Percentiles rank a stretch among this genome's conserved stretches.
Evolutionary conservation across 768 basidiomycete species (phyloP).

Genomic region (Mycena venus): DNA sequence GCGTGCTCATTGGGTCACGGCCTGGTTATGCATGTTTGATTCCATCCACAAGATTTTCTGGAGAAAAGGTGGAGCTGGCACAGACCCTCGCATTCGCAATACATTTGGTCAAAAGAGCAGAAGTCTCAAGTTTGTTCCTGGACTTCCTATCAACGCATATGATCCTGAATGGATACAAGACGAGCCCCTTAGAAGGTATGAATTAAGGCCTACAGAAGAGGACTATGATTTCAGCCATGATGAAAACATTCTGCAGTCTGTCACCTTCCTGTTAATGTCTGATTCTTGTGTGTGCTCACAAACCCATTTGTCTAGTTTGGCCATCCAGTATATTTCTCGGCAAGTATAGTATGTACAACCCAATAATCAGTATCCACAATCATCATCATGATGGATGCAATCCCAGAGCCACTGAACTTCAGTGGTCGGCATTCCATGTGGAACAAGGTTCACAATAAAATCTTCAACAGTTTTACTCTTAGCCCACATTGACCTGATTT

Average conservation of each 20-base stretch:
- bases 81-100: not conserved
- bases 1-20: constrained; percentile 27
- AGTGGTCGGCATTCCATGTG: constrained; percentile 4
- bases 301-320: not conserved
- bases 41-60: constrained; percentile 23
- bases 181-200: constrained; percentile 7
- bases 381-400: constrained; percentile 7
- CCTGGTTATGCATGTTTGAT: constrained; percentile 37
- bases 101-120: constrained; percentile 18
- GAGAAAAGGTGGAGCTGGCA: too few relatives aligned
- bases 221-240: constrained; percentile 34
- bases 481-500: not conserved
- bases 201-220: constrained; percentile 6
- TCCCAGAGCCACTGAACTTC: constrained; percentile 13
- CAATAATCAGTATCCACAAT: not conserved
- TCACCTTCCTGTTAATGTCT: too few relatives aligned
- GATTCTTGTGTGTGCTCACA: too few relatives aligned
- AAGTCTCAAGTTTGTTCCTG: constrained; percentile 24
- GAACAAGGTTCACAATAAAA: not conserved
- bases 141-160: constrained; percentile 35
- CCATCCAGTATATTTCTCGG: too few relatives aligned
- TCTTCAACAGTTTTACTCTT: not conserved
- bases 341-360: not conserved
- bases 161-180: constrained; percentile 25
- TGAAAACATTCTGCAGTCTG: constrained; percentile 24